phyloP scores from a whole-genome alignment of 2,329 filamentous ascomycete genomes.

The Colletotrichum orbiculare region DNA sequence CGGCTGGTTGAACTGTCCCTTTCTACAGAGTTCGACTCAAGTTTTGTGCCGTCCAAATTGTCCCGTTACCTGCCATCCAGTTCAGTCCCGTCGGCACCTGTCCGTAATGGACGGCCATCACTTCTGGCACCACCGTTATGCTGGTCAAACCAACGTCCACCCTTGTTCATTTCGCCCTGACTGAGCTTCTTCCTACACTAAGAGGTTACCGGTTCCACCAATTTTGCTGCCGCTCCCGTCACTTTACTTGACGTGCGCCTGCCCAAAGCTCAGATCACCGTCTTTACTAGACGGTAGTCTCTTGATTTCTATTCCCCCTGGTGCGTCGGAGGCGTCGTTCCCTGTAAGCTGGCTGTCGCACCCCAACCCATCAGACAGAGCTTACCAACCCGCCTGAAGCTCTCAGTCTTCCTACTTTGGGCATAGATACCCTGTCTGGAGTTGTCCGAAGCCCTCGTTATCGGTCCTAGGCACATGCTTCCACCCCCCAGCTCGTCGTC shows the following conservation, averaged over 20 bases:
- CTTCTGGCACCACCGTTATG: neutral
- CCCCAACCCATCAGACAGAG: slow-evolving; percentile 21
- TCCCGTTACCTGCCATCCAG: slow-evolving; percentile 30
- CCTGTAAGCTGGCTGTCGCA: slow-evolving; percentile 19
- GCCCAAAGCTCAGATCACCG: slow-evolving; percentile 13
- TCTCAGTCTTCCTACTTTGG: neutral
- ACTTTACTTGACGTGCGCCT: neutral
- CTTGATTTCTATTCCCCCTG: neutral
- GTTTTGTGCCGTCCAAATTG: neutral
- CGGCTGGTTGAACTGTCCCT: slow-evolving; percentile 11
- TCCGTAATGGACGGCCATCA: slow-evolving; percentile 24
- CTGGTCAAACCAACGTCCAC: neutral
- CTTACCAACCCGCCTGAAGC: neutral
- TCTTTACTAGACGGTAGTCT: neutral
- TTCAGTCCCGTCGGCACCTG: slow-evolving; percentile 15
- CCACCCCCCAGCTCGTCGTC: slow-evolving; percentile 16
- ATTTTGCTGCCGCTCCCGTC: neutral
- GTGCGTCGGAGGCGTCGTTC: slow-evolving; percentile 12
- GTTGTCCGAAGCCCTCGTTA: neutral
- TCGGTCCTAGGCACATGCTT: neutral
- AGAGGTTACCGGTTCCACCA: too few relatives aligned
- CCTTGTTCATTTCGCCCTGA: slow-evolving; percentile 6
- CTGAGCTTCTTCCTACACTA: too few relatives aligned
- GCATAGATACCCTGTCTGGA: neutral
- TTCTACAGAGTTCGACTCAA: slow-evolving; percentile 15